Percentiles rank a stretch among this genome's conserved stretches.
These are phyloP conservation scores for Aspergillus ruber DNA, from an alignment of 2,329 filamentous ascomycete genomes.

Conservation along the genomic window DNA sequence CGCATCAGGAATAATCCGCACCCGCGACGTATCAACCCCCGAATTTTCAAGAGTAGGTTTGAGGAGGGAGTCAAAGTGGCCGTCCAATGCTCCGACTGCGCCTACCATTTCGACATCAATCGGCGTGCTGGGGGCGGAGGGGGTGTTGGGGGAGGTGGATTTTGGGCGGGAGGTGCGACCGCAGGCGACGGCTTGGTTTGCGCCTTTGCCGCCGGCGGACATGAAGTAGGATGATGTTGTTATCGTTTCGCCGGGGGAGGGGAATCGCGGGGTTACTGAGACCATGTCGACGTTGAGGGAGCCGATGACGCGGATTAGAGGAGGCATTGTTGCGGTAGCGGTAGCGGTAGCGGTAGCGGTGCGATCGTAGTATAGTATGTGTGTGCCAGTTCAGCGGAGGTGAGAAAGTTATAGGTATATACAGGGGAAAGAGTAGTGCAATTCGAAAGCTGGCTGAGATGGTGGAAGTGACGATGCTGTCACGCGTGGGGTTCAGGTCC, in stretches of 20 bases:
- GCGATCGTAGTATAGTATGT: no score
- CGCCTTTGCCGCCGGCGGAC: slow-evolving; percentile 85
- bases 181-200: slow-evolving; percentile 89
- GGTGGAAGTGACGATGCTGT: not conserved
- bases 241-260: slow-evolving; percentile 78
- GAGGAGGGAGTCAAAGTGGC: slow-evolving; percentile 59
- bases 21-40: slow-evolving; percentile 55
- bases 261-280: slow-evolving; percentile 77
- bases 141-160: slow-evolving; percentile 10
- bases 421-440: no score
- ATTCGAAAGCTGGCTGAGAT: not conserved
- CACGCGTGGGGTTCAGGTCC: not conserved
- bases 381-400: no score
- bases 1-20: slow-evolving; percentile 41
- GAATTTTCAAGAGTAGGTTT: slow-evolving; percentile 52
- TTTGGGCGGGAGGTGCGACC: slow-evolving; percentile 66
- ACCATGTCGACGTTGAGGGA: slow-evolving; percentile 95
- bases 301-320: slow-evolving; percentile 72
- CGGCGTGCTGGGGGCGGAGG: slow-evolving; percentile 14
- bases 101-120: slow-evolving; percentile 63
- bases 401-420: no score
- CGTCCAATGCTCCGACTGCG: slow-evolving; percentile 56
- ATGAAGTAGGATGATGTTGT: slow-evolving; percentile 71
- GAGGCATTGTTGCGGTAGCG: slow-evolving; percentile 27
- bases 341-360: not conserved